Evolutionary conservation across 345 rosid species (phyloP).

Genomic region (Eucalyptus microcorys): DNA sequence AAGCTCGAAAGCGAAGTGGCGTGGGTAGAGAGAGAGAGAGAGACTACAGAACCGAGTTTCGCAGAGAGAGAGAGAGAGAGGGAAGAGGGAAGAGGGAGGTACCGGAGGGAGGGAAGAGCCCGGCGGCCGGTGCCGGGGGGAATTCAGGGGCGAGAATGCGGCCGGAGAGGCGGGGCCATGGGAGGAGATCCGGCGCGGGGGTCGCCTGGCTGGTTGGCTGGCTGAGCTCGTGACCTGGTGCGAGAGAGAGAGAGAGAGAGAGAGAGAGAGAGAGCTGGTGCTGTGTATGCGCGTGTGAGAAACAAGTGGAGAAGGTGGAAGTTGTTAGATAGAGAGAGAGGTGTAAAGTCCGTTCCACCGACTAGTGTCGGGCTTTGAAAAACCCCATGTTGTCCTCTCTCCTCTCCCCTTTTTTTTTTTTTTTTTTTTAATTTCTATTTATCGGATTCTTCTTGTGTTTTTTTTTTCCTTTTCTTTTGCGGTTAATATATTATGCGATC

Average conservation of each 20-base stretch:
- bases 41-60: not conserved
- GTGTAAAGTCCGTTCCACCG: slow-evolving; percentile 2
- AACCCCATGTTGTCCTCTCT: not conserved
- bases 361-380: slow-evolving; percentile 26
- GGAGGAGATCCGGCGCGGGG: not conserved
- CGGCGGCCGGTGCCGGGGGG: not conserved
- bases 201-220: not conserved
- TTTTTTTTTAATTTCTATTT: not conserved
- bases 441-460: not conserved
- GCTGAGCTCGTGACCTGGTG: not conserved
- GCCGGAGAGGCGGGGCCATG: not conserved
- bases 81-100: not conserved
- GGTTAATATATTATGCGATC: not conserved
- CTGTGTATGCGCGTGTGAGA: not conserved
- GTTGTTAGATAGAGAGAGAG: not conserved
- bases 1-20: not conserved
- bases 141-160: not conserved
- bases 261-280: not conserved
- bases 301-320: not conserved
- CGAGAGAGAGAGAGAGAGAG: too few relatives aligned
- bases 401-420: accelerated
- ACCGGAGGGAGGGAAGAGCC: not conserved
- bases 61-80: not conserved
- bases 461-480: not conserved
- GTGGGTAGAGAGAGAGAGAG: not conserved